These are phyloP conservation scores for Penicillium bialowiezense DNA, from an alignment of 495 filamentous ascomycete genomes.

Conservation along the genomic window DNA sequence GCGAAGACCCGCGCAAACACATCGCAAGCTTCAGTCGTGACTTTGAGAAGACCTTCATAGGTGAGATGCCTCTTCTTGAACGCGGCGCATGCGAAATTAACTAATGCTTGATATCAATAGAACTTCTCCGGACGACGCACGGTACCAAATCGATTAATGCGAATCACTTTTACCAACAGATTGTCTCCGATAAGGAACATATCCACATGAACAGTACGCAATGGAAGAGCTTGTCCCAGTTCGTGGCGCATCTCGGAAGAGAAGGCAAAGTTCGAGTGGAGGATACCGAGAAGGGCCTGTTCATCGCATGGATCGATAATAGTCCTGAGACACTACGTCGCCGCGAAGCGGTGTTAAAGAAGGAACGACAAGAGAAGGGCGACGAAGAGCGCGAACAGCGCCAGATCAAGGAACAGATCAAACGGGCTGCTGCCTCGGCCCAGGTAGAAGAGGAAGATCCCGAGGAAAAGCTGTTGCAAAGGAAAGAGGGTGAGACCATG, in stretches of 20 bases:
- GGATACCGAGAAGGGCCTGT: conserved; percentile 81
- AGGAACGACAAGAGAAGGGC: conserved; percentile 80
- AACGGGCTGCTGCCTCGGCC: conserved; percentile 51
- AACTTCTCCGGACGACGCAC: conserved; percentile 68
- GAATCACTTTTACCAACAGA: conserved; percentile 93
- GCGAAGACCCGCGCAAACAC: conserved; percentile 74
- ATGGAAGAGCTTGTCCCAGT: conserved; percentile 83
- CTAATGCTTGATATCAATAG: neutral
- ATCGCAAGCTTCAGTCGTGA: conserved; percentile 74
- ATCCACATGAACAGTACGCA: conserved; percentile 91
- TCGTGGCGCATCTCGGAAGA: conserved; percentile 76
- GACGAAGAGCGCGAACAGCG: conserved; percentile 86
- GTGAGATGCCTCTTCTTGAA: conserved; percentile 8
- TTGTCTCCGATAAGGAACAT: conserved; percentile 60
- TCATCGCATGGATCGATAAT: conserved; percentile 88
- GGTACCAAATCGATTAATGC: conserved; percentile 80
- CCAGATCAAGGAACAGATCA: conserved; percentile 75
- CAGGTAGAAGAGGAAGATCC: conserved; percentile 41
- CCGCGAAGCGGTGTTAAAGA: conserved; percentile 74
- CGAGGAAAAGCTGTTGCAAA: conserved; percentile 53
- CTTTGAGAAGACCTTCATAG: conserved; percentile 78
- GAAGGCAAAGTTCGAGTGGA: conserved; percentile 85
- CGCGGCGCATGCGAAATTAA: neutral
- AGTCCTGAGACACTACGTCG: conserved; percentile 76
- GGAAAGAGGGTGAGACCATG: conserved; percentile 79